Percentiles rank a stretch among this genome's conserved stretches.
These are phyloP conservation scores for Artemisia argyi DNA, from an alignment of 129 eudicot species.

Conservation along the genomic window DNA sequence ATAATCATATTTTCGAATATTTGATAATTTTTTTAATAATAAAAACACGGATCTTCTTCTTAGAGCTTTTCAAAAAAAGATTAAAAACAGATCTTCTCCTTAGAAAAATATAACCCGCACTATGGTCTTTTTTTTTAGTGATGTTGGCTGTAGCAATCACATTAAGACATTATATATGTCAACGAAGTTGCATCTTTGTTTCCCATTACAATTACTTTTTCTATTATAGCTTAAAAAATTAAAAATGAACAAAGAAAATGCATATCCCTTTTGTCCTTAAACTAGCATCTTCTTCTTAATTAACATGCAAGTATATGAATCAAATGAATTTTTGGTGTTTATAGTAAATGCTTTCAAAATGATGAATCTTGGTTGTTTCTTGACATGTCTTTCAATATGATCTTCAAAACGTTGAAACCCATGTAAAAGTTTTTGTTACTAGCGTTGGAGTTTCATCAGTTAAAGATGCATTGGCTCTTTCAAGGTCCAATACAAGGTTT, in stretches of 20 bases:
- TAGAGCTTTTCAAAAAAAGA: too few species aligned
- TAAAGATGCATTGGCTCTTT: too few species aligned
- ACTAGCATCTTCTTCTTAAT: not conserved
- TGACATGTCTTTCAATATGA: too few species aligned
- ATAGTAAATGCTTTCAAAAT: too few species aligned
- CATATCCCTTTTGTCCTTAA: not conserved
- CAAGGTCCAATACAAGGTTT: too few species aligned
- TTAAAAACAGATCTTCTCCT: not conserved
- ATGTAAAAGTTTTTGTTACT: too few species aligned
- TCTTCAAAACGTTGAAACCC: too few species aligned
- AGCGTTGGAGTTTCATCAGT: too few species aligned
- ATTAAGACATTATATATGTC: constrained; percentile 30
- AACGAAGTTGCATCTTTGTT: constrained; percentile 28
- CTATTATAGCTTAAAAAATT: not conserved
- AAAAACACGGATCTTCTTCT: not conserved
- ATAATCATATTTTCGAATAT: not conserved
- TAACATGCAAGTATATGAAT: not conserved
- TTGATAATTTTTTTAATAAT: too few species aligned
- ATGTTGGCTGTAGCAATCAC: constrained; percentile 41
- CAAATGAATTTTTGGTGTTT: too few species aligned
- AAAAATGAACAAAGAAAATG: not conserved
- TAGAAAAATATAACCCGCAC: not conserved
- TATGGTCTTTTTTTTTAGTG: not conserved
- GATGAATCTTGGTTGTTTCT: too few species aligned
- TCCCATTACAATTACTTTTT: constrained; percentile 29